These are phyloP conservation scores for Zelopaecilomyces penicillatus DNA, from an alignment of 2,329 filamentous ascomycete species.

Conservation along the genomic window DNA sequence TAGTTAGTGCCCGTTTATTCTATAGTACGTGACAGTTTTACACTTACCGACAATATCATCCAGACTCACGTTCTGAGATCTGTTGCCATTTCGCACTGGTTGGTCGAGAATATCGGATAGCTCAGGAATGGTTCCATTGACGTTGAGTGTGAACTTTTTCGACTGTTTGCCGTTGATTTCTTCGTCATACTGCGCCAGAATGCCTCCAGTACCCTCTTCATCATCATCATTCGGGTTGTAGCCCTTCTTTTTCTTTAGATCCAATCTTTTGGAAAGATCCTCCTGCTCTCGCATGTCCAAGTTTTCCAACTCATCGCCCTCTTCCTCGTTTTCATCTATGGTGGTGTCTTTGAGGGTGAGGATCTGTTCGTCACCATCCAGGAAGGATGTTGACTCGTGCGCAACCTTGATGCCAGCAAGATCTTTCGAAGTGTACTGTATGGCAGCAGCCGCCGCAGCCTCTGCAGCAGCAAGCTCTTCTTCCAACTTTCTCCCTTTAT, in stretches of 20 bases:
- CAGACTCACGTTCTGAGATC: constrained; percentile 64
- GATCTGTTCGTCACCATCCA: constrained; percentile 78
- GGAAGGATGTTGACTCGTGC: constrained; percentile 75
- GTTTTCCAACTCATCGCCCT: constrained; percentile 85
- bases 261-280: constrained; percentile 64
- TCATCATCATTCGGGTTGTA: constrained; percentile 79
- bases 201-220: constrained; percentile 53
- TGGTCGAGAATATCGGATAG: constrained; percentile 47
- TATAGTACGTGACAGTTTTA: not conserved
- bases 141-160: constrained; percentile 81
- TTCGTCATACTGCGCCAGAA: constrained; percentile 90
- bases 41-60: constrained; percentile 60
- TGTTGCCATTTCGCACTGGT: constrained; percentile 48
- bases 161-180: constrained; percentile 85
- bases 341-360: constrained; percentile 90
- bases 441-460: constrained; percentile 51
- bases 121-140: constrained; percentile 60
- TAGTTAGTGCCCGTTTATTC: no score
- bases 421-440: constrained; percentile 74
- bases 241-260: constrained; percentile 80
- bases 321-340: constrained; percentile 74
- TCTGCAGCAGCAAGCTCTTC: constrained; percentile 74
- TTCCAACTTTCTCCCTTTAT: constrained; percentile 61
- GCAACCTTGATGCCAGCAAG: constrained; percentile 86
- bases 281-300: constrained; percentile 63